Base-by-base conservation (phyloP, 228 moss, liverwort and hornwort species). In the Sphagnum fallax region DNA sequence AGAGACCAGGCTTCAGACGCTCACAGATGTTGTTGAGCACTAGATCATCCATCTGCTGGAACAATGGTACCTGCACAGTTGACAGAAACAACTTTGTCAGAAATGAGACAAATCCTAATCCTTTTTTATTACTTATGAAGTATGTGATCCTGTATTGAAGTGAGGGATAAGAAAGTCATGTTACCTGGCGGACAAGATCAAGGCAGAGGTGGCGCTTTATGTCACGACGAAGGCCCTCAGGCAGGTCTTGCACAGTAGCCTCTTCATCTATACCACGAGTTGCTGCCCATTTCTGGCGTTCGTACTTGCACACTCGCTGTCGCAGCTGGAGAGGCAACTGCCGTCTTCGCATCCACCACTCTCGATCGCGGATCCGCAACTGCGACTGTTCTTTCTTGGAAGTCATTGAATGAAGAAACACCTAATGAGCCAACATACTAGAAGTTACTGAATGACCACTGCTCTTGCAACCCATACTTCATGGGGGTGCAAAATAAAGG, bases 21-120 rank as follows among this genome's bases (percentile, higher is more conserved):
- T 80, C 82, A 74, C 80, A 82, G 15, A 86, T 80, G 12, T 77
- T 86, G 75, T 79, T 75, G 51, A 86, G 82, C 51, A 82, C 72
- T 60, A 82, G 77, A 61, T 86, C 75, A 59, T 86, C 80, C 75
- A 86, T 77, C 73, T 86, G 82, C 53, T 82, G 70, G 66, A 86
- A 86, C 10, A 82, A 67, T 10, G 86, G 86, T 66, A 86, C 82
- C 80, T 86, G 81, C 65, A 75, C 32, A 32, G 2, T 32, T 32
- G 32, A 32, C 32, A 32, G 32, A 32, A 32, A 32, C 32, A 32
- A 32, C 32, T 32, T 32, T 32, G 32, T 1, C 32, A 32, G 32
- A 32, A 32, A 32, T 32, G 32, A 32, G 32, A 32, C 32, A 32
- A 32, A 32, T 32, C 32, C 32, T 32, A 32, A 32, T 32, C 32